Percentiles rank a stretch among this genome's conserved stretches.
Evolutionary conservation across 23 red algal genomes (phyloP).

Genomic region (Gracilariopsis chorda): DNA sequence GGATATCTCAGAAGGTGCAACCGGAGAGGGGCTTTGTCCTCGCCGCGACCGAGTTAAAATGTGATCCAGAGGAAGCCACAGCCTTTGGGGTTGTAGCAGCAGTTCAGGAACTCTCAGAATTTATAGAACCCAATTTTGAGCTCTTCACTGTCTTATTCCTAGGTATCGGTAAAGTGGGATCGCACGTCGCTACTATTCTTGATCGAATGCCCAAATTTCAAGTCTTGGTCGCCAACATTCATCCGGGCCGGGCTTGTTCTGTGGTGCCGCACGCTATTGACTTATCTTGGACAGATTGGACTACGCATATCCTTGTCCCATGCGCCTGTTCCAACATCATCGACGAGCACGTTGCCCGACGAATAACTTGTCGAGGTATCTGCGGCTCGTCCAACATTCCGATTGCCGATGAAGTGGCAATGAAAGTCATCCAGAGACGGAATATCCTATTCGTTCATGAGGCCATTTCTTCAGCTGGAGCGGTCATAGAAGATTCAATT

Average conservation of each 20-base stretch:
- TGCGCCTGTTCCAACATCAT: background rate
- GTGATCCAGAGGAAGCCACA: background rate
- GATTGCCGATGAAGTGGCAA: background rate
- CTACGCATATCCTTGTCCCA: background rate
- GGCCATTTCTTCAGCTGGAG: background rate
- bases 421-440: background rate
- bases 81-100: background rate
- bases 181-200: background rate
- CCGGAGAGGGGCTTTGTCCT: background rate
- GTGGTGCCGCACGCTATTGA: background rate
- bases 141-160: background rate
- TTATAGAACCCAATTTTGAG: background rate
- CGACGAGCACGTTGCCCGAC: background rate
- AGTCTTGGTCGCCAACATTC: background rate
- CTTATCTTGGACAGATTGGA: background rate
- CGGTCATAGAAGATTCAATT: constrained; percentile 1
- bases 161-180: background rate
- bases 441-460: background rate
- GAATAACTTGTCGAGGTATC: background rate
- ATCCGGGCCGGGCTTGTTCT: background rate
- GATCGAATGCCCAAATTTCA: background rate
- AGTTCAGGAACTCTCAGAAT: background rate
- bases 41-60: background rate
- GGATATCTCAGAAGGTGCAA: background rate
- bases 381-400: constrained; percentile 34